Conservation (phyloP, 2,329 filamentous ascomycete genomes). For the Myriosclerotinia curreyana region DNA sequence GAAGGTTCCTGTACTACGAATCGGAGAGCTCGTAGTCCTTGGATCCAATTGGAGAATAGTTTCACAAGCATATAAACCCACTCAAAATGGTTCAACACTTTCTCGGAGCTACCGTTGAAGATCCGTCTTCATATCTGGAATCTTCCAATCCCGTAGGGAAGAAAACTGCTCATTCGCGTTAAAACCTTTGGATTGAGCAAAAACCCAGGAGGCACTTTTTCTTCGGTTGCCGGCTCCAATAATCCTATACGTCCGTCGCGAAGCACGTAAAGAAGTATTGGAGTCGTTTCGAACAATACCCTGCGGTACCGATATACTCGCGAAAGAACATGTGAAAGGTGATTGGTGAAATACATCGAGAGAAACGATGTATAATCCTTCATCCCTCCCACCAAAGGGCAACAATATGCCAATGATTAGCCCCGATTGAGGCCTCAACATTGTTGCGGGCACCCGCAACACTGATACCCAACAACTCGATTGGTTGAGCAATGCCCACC, state of each 20-base stretch:
- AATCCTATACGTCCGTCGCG: background rate
- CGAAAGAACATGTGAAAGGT: too few species aligned
- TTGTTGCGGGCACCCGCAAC: background rate
- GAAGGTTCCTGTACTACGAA: background rate
- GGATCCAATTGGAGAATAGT: too few species aligned
- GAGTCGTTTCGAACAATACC: background rate
- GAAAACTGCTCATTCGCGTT: background rate
- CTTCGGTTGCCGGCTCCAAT: background rate
- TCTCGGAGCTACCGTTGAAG: background rate
- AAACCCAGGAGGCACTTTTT: background rate
- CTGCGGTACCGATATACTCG: background rate
- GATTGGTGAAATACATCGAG: background rate
- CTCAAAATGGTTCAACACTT: background rate
- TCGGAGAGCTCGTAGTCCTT: background rate
- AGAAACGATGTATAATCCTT: background rate
- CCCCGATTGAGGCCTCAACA: background rate
- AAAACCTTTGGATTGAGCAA: background rate
- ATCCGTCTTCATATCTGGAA: background rate
- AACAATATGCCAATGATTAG: too few species aligned
- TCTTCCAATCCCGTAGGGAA: background rate
- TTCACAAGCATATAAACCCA: too few species aligned
- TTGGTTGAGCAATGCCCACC: background rate
- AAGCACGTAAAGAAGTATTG: background rate
- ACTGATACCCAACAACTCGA: background rate
- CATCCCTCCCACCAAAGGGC: background rate